A percentile compares a stretch with the other conserved stretches of the same genome.
Evolutionary conservation across 805 yeast genomes (phyloP).

Genomic region (Yamadazyma nakazawae): DNA sequence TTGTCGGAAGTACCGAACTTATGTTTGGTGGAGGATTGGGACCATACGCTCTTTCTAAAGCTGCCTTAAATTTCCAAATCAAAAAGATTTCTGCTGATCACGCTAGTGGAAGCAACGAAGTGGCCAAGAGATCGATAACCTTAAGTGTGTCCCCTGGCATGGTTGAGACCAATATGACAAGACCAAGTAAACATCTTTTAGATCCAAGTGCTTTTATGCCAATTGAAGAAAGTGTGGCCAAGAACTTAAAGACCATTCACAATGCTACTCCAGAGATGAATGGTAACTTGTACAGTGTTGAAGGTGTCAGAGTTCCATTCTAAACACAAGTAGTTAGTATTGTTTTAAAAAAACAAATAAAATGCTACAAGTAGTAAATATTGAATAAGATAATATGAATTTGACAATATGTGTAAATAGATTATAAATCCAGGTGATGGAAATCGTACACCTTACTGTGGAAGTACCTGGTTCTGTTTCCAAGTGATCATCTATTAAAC

Average conservation of each 20-base stretch:
- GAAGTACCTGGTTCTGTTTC: too few relatives aligned
- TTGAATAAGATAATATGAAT: too few relatives aligned
- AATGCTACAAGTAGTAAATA: too few relatives aligned
- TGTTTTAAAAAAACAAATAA: too few relatives aligned
- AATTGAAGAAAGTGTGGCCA: background rate
- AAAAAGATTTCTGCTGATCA: constrained; percentile 20
- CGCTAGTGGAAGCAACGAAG: background rate
- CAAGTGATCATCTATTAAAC: too few relatives aligned
- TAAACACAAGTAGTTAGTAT: too few relatives aligned
- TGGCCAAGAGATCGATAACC: constrained; percentile 20
- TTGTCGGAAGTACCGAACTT: constrained; percentile 10
- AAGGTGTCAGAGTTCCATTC: too few relatives aligned
- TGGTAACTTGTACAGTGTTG: constrained; percentile 19
- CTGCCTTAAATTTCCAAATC: constrained; percentile 28
- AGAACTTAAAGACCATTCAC: constrained; percentile 15
- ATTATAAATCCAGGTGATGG: too few relatives aligned
- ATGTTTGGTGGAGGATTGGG: constrained; percentile 13
- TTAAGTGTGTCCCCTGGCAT: constrained; percentile 38
- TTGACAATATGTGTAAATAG: too few relatives aligned
- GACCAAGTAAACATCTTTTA: background rate
- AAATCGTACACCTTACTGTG: too few relatives aligned
- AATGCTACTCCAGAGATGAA: constrained; percentile 18
- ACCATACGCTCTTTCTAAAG: constrained; percentile 33
- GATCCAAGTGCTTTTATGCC: constrained; percentile 1
- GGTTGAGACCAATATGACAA: constrained; percentile 33